Base-by-base conservation (phyloP, 2,329 filamentous ascomycete species). In the Ceratocystis lukuohia region DNA sequence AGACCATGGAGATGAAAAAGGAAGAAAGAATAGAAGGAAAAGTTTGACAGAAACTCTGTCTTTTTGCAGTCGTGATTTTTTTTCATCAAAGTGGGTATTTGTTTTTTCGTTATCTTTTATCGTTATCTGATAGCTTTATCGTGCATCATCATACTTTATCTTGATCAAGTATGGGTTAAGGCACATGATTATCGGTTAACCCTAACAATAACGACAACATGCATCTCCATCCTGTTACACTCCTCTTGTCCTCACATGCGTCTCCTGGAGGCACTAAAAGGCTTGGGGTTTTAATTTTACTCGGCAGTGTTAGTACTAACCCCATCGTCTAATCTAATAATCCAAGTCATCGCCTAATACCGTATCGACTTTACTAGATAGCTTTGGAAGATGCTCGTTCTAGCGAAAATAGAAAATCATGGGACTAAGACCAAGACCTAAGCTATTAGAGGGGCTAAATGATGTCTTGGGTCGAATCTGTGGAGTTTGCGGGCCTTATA, bases 11-110 rank as follows among this genome's bases (percentile, higher is more conserved):
- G 17, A 48, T 20, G 33, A 17, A 63, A 33, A 46, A 63, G 48
- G 41, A 50, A 37, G 17, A 50, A n/a, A n/a, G 17, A 62, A 45
- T 7, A 1, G 30, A 20, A 12, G 0, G 10, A 62, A 28, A 63
- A 33, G 5, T 33, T 63, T 17, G 8, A 8, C 12, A 45, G 28
- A 50, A 63, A 48, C 48, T 45, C 33, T 15, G 61, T 12, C 56
- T 59, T 63, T 63, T 63, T 63, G 61, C 22, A 48, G 61, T 33
- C 33, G 46, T 20, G 44, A 63, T 63, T 63, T 63, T 63, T 46
- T 33, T 63, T 41, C 7, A 22, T 20, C 7, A 12, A 20, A 48
- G 61, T 63, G 61, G 61, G 30, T 30, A 48, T 28, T 50, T 7
- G 15, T 12, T 8, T 12, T 8, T 10, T 33, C 44, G 20, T 6